A percentile compares a stretch with the other conserved stretches of the same genome.
Evolutionary conservation across 805 yeast genomes (phyloP).

Genomic region (Candida silvicultrix): DNA sequence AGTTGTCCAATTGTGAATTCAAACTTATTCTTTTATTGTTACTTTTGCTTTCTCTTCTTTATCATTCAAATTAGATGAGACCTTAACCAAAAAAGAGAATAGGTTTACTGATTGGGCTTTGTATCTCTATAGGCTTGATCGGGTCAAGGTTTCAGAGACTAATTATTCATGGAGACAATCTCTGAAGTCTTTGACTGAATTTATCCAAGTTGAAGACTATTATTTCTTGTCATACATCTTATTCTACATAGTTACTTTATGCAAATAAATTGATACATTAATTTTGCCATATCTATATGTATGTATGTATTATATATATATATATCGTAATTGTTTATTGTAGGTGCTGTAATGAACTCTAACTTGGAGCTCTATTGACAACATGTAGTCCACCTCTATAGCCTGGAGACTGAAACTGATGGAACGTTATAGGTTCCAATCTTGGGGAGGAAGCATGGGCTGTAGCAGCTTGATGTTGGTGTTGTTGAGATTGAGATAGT

Average conservation of each 20-base stretch:
- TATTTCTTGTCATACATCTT: not conserved
- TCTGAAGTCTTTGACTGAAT: not conserved
- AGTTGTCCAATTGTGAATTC: not conserved
- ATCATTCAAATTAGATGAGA: not conserved
- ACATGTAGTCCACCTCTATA: not conserved
- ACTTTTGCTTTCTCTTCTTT: not conserved
- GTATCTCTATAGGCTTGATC: not conserved
- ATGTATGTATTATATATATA: too few species aligned
- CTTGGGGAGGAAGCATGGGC: not conserved
- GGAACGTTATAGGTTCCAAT: not conserved
- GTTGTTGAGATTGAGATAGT: not conserved
- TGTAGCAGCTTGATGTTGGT: not conserved
- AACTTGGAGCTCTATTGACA: not conserved
- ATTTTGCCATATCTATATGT: too few species aligned
- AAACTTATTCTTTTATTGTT: not conserved
- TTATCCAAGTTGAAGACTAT: not conserved
- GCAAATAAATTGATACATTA: too few species aligned
- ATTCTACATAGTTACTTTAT: not conserved
- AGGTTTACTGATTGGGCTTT: not conserved
- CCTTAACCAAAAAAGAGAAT: conserved; percentile 1
- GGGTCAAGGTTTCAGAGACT: conserved; percentile 1
- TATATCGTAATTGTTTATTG: not conserved
- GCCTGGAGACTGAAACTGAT: not conserved
- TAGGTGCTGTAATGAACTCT: not conserved
- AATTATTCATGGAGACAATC: not conserved